A percentile compares a stretch with the other conserved stretches of the same genome.
Conservation (phyloP, 2,329 filamentous ascomycete species). For the Sporothrix brunneoviolacea region DNA sequence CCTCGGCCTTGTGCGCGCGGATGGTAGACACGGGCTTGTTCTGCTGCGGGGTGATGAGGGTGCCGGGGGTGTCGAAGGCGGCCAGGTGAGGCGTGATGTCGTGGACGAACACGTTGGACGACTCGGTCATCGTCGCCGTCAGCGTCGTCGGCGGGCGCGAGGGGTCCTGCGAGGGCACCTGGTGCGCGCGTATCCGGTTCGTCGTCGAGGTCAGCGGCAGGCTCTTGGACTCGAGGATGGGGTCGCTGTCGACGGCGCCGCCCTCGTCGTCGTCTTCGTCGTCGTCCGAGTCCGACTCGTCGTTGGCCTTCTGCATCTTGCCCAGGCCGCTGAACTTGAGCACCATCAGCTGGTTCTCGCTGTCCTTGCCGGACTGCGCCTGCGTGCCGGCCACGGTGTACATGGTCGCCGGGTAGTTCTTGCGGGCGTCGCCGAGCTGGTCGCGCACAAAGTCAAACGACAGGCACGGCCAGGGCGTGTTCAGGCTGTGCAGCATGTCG, state of each 20-base stretch:
- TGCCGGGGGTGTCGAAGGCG: conserved; percentile 85
- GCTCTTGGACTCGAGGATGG: conserved; percentile 85
- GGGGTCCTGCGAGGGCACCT: conserved; percentile 63
- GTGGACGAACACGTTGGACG: conserved; percentile 81
- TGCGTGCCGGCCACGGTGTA: conserved; percentile 95
- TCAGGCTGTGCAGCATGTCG: conserved; percentile 93
- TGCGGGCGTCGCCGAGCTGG: conserved; percentile 78
- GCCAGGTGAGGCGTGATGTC: conserved; percentile 85
- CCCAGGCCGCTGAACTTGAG: conserved; percentile 93
- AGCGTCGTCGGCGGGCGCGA: conserved; percentile 71
- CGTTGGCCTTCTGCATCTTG: conserved; percentile 60
- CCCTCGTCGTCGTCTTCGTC: conserved; percentile 62
- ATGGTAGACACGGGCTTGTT: conserved; percentile 86
- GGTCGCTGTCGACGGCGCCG: conserved; percentile 72
- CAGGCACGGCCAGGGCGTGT: conserved; percentile 92
- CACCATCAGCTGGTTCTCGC: conserved; percentile 90
- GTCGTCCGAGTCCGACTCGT: conserved; percentile 58
- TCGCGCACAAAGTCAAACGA: conserved; percentile 92
- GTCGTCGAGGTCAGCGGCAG: conserved; percentile 84
- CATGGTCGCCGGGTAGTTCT: conserved; percentile 89
- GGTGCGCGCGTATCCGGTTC: conserved; percentile 86
- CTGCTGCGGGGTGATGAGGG: conserved; percentile 69
- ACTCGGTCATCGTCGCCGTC: conserved; percentile 89
- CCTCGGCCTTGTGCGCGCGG: conserved; percentile 85
- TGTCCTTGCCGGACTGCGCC: conserved; percentile 65